These are phyloP conservation scores for Apiospora phragmitis DNA, from an alignment of 2,329 filamentous ascomycete genomes.

Conservation along the genomic window DNA sequence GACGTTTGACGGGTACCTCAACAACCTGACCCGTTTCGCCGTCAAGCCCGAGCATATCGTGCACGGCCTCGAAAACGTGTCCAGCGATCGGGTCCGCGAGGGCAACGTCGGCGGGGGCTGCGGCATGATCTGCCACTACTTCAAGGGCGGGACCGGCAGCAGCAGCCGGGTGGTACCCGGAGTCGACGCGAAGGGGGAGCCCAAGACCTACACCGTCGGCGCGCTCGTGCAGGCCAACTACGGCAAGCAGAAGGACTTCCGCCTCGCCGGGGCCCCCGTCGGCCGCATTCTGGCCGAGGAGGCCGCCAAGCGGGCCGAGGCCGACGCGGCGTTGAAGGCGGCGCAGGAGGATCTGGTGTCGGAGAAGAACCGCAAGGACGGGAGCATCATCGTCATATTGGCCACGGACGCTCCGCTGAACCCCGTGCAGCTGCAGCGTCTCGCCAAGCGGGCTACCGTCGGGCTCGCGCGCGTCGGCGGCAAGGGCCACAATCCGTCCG, in stretches of 20 bases:
- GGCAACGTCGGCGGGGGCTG: constrained; percentile 68
- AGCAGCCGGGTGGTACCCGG: constrained; percentile 58
- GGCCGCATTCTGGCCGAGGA: constrained; percentile 56
- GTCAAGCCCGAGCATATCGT: constrained; percentile 56
- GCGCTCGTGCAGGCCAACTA: constrained; percentile 68
- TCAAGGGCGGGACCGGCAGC: constrained; percentile 67
- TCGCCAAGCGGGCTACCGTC: constrained; percentile 62
- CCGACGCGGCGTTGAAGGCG: constrained; percentile 28
- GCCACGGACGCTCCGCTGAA: constrained; percentile 63
- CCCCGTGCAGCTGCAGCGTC: constrained; percentile 54
- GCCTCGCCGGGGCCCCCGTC: constrained; percentile 61
- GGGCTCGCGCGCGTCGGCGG: constrained; percentile 62
- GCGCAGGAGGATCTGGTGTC: constrained; percentile 28
- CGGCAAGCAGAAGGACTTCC: constrained; percentile 55
- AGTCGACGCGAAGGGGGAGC: constrained; percentile 33
- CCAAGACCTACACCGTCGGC: constrained; percentile 55
- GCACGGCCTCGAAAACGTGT: constrained; percentile 52
- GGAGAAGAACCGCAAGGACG: constrained; percentile 55
- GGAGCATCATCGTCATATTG: constrained; percentile 61
- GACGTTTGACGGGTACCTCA: constrained; percentile 64
- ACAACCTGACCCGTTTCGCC: constrained; percentile 55
- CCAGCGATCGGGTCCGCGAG: constrained; percentile 54
- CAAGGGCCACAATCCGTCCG: constrained; percentile 61
- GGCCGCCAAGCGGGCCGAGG: constrained; percentile 26
- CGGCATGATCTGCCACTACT: constrained; percentile 66